Percentiles rank a stretch among this genome's conserved stretches.
Evolutionary conservation across 1,284 basidiomycete genomes (phyloP).

Genomic region (Bondarzewia mesenterica): DNA sequence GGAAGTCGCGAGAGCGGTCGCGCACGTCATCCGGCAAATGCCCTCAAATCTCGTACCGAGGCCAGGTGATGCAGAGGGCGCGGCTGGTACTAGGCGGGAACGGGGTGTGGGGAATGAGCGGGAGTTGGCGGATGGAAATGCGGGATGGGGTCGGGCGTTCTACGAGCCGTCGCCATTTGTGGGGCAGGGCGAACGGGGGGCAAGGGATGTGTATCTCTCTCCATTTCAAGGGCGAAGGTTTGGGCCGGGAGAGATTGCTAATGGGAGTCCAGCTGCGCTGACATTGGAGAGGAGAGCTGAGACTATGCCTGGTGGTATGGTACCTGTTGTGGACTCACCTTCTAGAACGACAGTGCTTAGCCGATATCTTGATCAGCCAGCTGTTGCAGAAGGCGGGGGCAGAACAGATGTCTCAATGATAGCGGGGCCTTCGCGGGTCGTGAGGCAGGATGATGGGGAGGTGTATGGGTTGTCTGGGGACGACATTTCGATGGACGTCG

Average conservation of each 20-base stretch:
- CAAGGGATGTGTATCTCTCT: conserved; percentile 6
- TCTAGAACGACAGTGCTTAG: conserved; percentile 4
- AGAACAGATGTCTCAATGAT: conserved; percentile 1
- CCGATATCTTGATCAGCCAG: conserved; percentile 6
- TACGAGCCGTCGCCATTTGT: conserved; percentile 15
- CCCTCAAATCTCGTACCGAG: not conserved
- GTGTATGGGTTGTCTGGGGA: conserved; percentile 11
- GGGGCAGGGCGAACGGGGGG: not conserved
- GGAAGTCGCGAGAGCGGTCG: conserved; percentile 12
- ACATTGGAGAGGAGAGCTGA: conserved; percentile 26
- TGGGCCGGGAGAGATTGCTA: not conserved
- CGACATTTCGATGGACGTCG: conserved; percentile 15
- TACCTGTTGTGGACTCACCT: conserved; percentile 12
- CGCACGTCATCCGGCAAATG: conserved; percentile 1
- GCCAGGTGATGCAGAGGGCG: not conserved
- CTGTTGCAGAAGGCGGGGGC: not conserved
- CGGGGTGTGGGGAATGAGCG: not conserved
- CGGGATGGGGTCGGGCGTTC: conserved; percentile 14
- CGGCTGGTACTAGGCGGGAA: not conserved
- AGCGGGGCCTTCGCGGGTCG: conserved; percentile 15
- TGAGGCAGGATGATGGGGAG: conserved; percentile 8
- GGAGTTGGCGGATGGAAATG: conserved; percentile 5
- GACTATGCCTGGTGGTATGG: conserved; percentile 29
- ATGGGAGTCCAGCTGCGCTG: not conserved
- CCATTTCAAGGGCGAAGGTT: conserved; percentile 4